Evolutionary conservation across 2,329 filamentous ascomycete genomes (phyloP), one percentile per base, ranked within the genome.

Genomic region (Erysiphe pulchra): DNA sequence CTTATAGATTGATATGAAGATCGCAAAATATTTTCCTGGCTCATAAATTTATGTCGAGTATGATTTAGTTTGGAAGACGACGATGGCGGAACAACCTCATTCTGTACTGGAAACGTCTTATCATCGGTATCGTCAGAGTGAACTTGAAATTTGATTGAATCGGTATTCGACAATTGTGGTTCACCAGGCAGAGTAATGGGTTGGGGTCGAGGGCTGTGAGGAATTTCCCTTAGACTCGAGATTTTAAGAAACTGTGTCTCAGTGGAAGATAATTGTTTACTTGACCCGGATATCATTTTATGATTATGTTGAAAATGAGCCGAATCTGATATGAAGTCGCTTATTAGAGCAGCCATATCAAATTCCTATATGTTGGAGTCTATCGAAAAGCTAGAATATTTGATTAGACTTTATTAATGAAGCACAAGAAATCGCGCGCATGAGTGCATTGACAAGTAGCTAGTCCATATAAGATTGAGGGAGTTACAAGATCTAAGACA

Each of bases 261-360:
- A 58, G 44, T 14, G 11, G 67, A 56, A 48, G 64, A 64, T 50
- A 63, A 53, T 50, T 55, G 65, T 51, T 67, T 66, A 51, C 64
- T 64, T 51, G 65, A 51, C 60, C 61, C 51, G 48, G 64, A 62
- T 65, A 83, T 79, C 69, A 76, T 80, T 64, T 69, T 74, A 66
- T 52, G 49, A 75, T 46, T 46, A 48, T 50, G 54, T 44, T 56
- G 73, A 63, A 79, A 77, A 63, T 75, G 71, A 55, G 73, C 69
- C 54, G 76, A 68, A 63, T 83, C 76, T 61, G 80, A 71, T 63
- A 76, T 74, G 65, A 76, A 76, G 66, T 87, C 82, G 61, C 71
- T 70, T 54, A 76, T 69, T 62, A 76, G 61, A 62, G 72, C 67
- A 57, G 72, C 73, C 73, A 77, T 77, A 63, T 58, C 55, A 57